phyloP scores from a whole-genome alignment of 129 eudicot species.

The Sambucus nigra region DNA sequence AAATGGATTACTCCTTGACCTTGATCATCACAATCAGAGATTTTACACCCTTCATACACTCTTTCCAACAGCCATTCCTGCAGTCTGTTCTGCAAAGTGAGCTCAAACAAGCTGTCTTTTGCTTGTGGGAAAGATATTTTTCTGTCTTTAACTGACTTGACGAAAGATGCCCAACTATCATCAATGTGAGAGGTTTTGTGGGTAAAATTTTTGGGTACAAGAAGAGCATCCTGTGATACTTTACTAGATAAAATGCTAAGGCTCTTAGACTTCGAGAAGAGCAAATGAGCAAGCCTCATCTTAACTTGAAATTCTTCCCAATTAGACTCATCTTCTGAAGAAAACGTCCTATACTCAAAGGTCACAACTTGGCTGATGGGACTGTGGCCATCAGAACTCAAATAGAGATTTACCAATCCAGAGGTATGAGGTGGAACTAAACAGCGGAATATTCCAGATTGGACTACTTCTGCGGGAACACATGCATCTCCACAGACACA shows the following conservation, averaged over 20 bases:
- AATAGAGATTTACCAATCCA: constrained; percentile 60
- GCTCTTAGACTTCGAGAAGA: constrained; percentile 73
- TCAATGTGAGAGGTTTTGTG: constrained; percentile 43
- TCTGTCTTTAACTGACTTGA: constrained; percentile 31
- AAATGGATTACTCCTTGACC: constrained; percentile 95
- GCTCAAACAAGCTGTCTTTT: constrained; percentile 61
- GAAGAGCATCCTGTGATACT: constrained; percentile 34
- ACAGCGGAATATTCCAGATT: constrained; percentile 80
- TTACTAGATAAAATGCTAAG: constrained; percentile 42
- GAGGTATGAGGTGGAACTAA: constrained; percentile 50
- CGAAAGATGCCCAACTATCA: constrained; percentile 52
- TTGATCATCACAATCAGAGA: constrained; percentile 54
- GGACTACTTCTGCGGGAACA: constrained; percentile 56
- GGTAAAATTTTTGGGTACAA: constrained; percentile 64
- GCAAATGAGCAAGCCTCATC: constrained; percentile 78
- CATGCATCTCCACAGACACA: constrained; percentile 65
- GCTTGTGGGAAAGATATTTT: constrained; percentile 45
- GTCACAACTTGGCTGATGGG: constrained; percentile 71
- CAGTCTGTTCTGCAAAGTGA: constrained; percentile 59
- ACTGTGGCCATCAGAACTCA: constrained; percentile 65
- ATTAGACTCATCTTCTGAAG: constrained; percentile 28
- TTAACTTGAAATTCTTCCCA: constrained; percentile 63
- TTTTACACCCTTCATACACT: constrained; percentile 45
- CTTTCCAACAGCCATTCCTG: constrained; percentile 88
- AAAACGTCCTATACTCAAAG: constrained; percentile 47